These are phyloP conservation scores for Anaeramoeba flamelloides DNA, from an alignment of 78 protist genomes.

Conservation along the genomic window DNA sequence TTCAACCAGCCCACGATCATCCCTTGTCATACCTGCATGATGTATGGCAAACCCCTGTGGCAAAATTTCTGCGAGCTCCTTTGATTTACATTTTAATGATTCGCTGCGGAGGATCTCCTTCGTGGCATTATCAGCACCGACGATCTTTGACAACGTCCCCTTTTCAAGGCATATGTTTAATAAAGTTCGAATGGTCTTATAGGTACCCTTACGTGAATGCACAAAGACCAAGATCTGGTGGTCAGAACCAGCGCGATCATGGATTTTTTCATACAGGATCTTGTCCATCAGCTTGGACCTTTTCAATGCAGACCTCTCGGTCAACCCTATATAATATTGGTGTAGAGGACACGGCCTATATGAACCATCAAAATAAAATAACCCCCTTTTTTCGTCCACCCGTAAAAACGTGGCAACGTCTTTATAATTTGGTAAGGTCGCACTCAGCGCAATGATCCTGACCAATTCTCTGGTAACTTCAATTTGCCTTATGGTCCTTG, in stretches of 20 bases:
- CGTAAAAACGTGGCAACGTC: constrained; percentile 92
- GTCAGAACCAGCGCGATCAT: constrained; percentile 27
- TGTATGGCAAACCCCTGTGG: constrained; percentile 75
- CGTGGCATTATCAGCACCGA: constrained; percentile 33
- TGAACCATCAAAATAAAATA: constrained; percentile 71
- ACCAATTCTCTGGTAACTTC: constrained; percentile 44
- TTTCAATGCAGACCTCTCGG: constrained; percentile 59
- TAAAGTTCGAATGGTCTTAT: constrained; percentile 52
- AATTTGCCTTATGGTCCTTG: constrained; percentile 58
- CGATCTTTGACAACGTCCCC: constrained; percentile 30
- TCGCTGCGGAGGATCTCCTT: constrained; percentile 41
- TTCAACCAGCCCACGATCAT: background rate
- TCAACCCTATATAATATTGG: constrained; percentile 82
- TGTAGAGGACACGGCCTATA: constrained; percentile 90
- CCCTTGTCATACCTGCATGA: background rate
- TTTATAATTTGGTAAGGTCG: constrained; percentile 96
- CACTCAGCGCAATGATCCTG: constrained; percentile 91
- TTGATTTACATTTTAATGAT: constrained; percentile 10
- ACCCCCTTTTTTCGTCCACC: constrained; percentile 43
- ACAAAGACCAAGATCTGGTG: constrained; percentile 85
- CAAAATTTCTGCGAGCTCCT: constrained; percentile 33
- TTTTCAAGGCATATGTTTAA: constrained; percentile 34
- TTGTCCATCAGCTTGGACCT: constrained; percentile 73
- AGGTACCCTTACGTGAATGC: constrained; percentile 93
- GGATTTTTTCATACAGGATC: constrained; percentile 67